Evolutionary conservation across 2,329 filamentous ascomycete species (phyloP).

Genomic region (Colletotrichum kahawae): DNA sequence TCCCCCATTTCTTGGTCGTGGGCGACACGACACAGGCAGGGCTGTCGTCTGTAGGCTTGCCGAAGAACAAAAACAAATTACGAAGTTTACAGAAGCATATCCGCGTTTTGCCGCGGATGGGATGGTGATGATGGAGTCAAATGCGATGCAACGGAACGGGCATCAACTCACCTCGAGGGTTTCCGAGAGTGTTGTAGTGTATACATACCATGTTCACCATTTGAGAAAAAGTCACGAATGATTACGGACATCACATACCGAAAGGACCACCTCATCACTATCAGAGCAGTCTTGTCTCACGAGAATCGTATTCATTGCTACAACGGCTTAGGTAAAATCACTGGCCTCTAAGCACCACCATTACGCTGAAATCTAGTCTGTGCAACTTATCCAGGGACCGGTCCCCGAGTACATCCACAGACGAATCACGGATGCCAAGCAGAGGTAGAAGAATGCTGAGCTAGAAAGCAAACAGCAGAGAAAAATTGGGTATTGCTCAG

Average conservation of each 20-base stretch:
- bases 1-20: background rate
- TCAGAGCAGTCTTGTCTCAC: background rate
- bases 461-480: background rate
- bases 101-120: background rate
- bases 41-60: background rate
- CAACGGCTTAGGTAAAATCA: background rate
- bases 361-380: background rate
- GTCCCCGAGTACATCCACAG: background rate
- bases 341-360: background rate
- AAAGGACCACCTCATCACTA: background rate
- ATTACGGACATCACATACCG: slow-evolving; percentile 10
- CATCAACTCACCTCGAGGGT: slow-evolving; percentile 15
- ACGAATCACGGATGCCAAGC: background rate
- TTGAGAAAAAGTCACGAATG: slow-evolving; percentile 21
- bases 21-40: background rate
- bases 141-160: slow-evolving; percentile 12
- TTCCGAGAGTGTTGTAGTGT: slow-evolving; percentile 20
- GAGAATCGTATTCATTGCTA: background rate
- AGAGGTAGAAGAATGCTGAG: background rate
- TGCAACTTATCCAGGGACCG: background rate
- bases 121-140: slow-evolving; percentile 1
- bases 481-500: background rate
- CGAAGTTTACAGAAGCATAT: slow-evolving; percentile 4
- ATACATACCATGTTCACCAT: slow-evolving; percentile 17
- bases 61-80: background rate